Percentiles rank a stretch among this genome's conserved stretches.
Conservation (phyloP, 1,284 basidiomycete species). For the Amylostereum areolatum region DNA sequence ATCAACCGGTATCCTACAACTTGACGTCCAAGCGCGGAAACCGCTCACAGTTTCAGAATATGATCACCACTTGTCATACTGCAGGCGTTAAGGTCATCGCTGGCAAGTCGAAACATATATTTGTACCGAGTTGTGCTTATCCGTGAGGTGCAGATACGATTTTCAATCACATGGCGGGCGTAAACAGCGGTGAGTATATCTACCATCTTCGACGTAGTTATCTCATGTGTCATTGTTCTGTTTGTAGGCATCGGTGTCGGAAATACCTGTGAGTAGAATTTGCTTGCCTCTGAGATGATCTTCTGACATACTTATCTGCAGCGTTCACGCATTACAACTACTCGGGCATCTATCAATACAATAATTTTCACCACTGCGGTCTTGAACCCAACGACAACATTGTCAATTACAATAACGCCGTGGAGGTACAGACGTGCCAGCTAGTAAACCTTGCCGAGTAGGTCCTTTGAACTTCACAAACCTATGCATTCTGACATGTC, state of each 20-base stretch:
- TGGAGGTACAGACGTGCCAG: slow-evolving; percentile 58
- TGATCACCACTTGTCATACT: slow-evolving; percentile 52
- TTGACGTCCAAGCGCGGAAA: slow-evolving; percentile 55
- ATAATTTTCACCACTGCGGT: slow-evolving; percentile 65
- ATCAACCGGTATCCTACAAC: slow-evolving; percentile 61
- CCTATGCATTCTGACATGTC: not conserved
- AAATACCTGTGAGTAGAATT: too few species aligned
- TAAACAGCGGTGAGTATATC: slow-evolving; percentile 16
- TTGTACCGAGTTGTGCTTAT: not conserved
- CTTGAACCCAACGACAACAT: slow-evolving; percentile 48
- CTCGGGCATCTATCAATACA: slow-evolving; percentile 45
- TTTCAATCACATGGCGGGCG: slow-evolving; percentile 61
- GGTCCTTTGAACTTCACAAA: slow-evolving; percentile 13
- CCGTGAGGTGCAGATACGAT: slow-evolving; percentile 40
- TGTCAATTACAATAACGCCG: slow-evolving; percentile 43
- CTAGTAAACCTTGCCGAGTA: slow-evolving; percentile 54
- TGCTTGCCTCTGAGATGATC: too few species aligned
- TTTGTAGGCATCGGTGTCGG: too few species aligned
- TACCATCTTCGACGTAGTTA: too few species aligned
- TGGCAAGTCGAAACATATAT: slow-evolving; percentile 29
- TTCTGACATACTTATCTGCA: not conserved
- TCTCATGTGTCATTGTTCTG: too few species aligned
- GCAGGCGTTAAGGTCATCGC: slow-evolving; percentile 58
- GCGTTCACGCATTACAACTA: slow-evolving; percentile 54
- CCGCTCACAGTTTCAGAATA: slow-evolving; percentile 45